Conservation (phyloP, 2,329 filamentous ascomycete species). For the Fusarium sp. region DNA sequence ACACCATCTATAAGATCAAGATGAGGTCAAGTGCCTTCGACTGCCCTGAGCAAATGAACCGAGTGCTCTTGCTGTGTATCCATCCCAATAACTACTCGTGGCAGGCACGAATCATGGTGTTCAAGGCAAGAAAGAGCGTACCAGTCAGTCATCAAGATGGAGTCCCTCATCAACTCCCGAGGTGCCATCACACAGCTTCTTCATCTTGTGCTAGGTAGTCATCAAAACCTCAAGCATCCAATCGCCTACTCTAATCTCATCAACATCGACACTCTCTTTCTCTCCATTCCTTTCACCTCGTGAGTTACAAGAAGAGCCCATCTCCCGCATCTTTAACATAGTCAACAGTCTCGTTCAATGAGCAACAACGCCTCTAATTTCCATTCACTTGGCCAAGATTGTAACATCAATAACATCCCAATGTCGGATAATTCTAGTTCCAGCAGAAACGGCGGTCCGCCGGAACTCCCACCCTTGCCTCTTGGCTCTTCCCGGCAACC, state of each 20-base stretch:
- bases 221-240: neutral
- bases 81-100: neutral
- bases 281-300: neutral
- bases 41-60: neutral
- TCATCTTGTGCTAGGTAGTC: neutral
- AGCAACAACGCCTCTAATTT: neutral
- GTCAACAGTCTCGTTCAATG: neutral
- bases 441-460: neutral
- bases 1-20: neutral
- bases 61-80: neutral
- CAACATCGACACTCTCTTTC: neutral
- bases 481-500: neutral
- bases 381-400: neutral
- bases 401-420: neutral
- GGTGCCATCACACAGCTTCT: neutral
- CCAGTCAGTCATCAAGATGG: neutral
- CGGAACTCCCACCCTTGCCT: neutral
- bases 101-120: neutral
- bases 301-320: neutral
- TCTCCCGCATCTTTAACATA: neutral
- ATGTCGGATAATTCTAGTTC: constrained; percentile 2
- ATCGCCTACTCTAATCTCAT: neutral
- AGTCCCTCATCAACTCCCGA: neutral
- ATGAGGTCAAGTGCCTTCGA: neutral
- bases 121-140: neutral